phyloP scores from a whole-genome alignment of 2,329 filamentous ascomycete genomes.

The Penicillium sumatraense region DNA sequence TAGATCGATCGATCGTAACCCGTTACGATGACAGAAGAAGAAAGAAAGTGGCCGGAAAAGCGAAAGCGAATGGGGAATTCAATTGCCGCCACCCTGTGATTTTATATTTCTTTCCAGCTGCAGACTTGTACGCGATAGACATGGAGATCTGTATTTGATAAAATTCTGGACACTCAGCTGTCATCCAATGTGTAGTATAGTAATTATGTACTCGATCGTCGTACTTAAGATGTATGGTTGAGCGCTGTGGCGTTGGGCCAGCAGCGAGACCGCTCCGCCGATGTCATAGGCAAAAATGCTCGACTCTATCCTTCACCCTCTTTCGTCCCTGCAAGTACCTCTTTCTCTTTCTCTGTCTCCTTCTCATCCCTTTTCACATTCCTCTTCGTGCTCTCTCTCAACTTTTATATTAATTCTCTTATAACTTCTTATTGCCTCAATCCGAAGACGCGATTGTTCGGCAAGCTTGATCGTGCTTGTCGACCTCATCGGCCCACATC shows the following conservation, averaged over 20 bases:
- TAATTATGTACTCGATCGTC: conserved; percentile 13
- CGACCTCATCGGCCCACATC: conserved; percentile 27
- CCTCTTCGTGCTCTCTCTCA: not conserved
- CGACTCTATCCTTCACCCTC: not conserved
- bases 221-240: too few relatives aligned
- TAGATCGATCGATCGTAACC: conserved; percentile 20
- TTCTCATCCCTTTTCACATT: not conserved
- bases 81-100: conserved; percentile 21
- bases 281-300: conserved; percentile 30
- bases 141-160: conserved; percentile 28
- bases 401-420: not conserved
- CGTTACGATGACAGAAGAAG: too few relatives aligned
- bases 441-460: conserved; percentile 11
- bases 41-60: too few relatives aligned
- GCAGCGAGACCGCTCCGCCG: conserved; percentile 27
- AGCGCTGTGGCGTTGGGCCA: conserved; percentile 25
- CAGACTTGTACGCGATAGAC: conserved; percentile 31
- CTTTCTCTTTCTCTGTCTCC: conserved; percentile 1
- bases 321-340: too few relatives aligned
- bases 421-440: not conserved
- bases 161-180: not conserved
- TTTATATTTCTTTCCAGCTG: conserved; percentile 26
- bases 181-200: not conserved
- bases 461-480: conserved; percentile 7
- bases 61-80: conserved; percentile 20